Evolutionary conservation across 2,329 filamentous ascomycete species (phyloP).

Genomic region (Alternaria consortialis): DNA sequence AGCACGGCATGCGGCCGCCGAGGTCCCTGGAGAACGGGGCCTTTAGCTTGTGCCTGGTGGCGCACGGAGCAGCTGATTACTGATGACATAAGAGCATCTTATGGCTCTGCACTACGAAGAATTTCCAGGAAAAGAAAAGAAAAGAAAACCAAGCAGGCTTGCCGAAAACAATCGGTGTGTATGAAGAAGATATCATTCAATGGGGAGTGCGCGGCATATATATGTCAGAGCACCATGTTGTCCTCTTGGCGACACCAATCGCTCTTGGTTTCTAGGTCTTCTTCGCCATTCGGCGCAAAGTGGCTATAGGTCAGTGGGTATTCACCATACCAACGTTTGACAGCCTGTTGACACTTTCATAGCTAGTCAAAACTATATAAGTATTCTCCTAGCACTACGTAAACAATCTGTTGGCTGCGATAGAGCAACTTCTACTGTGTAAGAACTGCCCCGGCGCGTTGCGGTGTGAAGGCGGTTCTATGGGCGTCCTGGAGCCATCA

Average conservation of each 20-base stretch:
- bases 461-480: no score
- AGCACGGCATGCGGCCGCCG: not conserved
- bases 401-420: no score
- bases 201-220: not conserved
- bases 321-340: no score
- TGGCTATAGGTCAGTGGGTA: no score
- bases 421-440: no score
- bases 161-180: not conserved
- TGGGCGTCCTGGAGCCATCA: no score
- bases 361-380: no score
- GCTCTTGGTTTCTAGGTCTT: no score
- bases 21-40: not conserved
- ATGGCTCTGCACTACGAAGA: not conserved
- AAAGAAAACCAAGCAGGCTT: not conserved
- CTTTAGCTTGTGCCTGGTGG: not conserved
- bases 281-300: no score
- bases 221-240: constrained; percentile 5
- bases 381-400: no score
- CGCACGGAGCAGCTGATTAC: constrained; percentile 3
- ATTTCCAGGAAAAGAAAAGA: not conserved
- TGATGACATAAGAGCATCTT: not conserved
- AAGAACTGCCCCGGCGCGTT: no score
- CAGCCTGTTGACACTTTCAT: no score
- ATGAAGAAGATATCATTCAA: not conserved
- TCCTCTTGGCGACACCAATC: constrained; percentile 2